Conservation (phyloP, 2,329 filamentous ascomycete species). For the Fusarium virguliforme region DNA sequence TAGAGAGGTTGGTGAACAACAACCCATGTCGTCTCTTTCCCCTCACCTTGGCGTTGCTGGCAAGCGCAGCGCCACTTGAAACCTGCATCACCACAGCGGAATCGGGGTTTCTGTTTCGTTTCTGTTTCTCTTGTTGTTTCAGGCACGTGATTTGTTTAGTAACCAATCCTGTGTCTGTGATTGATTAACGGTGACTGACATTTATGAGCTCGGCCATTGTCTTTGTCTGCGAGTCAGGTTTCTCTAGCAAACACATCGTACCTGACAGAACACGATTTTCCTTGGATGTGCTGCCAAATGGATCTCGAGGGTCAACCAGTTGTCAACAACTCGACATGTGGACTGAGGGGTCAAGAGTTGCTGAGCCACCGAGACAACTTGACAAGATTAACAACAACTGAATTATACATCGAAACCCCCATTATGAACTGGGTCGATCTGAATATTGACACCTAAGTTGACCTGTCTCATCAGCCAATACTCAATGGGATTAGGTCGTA, state of each 20-base stretch:
- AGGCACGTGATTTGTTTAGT: slow-evolving; percentile 21
- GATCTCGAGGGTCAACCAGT: neutral
- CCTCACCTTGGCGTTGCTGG: slow-evolving; percentile 33
- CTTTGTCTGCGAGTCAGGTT: neutral
- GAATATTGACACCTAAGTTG: neutral
- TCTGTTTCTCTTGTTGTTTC: slow-evolving; percentile 8
- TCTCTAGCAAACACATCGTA: neutral
- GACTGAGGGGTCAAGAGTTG: neutral
- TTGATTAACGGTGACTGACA: neutral
- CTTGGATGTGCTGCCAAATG: neutral
- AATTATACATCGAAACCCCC: neutral
- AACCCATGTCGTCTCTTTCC: slow-evolving; percentile 14
- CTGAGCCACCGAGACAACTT: neutral
- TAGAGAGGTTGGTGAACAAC: slow-evolving; percentile 14
- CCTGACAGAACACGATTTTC: neutral
- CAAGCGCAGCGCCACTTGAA: slow-evolving; percentile 11
- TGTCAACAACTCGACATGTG: neutral
- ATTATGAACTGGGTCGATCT: neutral
- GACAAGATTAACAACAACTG: neutral
- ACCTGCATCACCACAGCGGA: slow-evolving; percentile 5
- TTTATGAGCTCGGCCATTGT: neutral
- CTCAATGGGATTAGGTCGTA: slow-evolving; percentile 1
- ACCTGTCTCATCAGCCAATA: neutral
- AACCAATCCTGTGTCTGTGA: neutral
- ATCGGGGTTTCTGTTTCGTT: slow-evolving; percentile 8